Conservation (phyloP, 139 green algal species). For the Micractinium conductrix region DNA sequence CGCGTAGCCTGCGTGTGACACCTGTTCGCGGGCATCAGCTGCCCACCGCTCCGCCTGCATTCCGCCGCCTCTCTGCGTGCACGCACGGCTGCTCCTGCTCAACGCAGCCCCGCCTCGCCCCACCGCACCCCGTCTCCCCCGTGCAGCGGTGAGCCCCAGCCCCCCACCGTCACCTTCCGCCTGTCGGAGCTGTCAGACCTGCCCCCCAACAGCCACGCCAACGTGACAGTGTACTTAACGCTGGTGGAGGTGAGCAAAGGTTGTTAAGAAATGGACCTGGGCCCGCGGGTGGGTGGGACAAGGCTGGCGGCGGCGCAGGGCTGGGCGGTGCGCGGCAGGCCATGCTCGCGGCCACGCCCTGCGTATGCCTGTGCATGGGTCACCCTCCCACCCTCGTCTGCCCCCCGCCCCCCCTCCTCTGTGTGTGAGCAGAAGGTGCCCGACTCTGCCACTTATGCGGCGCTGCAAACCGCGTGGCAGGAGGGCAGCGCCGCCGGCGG, state of each 20-base stretch:
- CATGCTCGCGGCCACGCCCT: too few species aligned
- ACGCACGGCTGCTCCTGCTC: not conserved
- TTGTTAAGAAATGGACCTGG: not conserved
- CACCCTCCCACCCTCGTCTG: too few species aligned
- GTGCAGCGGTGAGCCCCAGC: not conserved
- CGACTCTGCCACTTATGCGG: not conserved
- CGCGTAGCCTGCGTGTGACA: not conserved
- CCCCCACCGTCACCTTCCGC: conserved; percentile 14
- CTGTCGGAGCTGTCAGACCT: not conserved
- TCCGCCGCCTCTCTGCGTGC: not conserved
- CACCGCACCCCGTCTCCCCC: not conserved
- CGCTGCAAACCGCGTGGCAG: not conserved
- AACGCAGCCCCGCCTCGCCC: not conserved
- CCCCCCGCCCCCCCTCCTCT: not conserved
- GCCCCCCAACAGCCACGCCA: not conserved
- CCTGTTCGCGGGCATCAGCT: not conserved
- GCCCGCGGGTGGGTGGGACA: too few species aligned
- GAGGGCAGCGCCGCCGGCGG: not conserved
- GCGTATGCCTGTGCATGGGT: too few species aligned
- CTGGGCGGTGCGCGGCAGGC: not conserved
- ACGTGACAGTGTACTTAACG: conserved; percentile 9
- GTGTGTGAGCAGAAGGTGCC: not conserved
- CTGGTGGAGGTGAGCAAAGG: conserved; percentile 14
- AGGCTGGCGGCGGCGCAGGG: too few species aligned
- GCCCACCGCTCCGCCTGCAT: not conserved